phyloP scores from a whole-genome alignment of 805 yeast species.

The Metschnikowia baotianmanensis region DNA sequence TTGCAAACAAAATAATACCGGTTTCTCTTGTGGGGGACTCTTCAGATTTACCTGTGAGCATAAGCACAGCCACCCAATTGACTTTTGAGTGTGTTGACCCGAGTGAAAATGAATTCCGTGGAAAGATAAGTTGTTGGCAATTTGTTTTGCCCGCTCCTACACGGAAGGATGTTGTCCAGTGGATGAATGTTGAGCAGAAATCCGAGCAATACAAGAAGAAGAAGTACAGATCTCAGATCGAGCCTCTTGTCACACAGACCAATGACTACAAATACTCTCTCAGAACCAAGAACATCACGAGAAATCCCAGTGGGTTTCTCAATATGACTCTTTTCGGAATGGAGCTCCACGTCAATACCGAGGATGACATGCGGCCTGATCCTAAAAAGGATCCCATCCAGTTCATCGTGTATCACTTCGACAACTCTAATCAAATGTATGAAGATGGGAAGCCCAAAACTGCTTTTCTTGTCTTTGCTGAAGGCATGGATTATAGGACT shows the following conservation, averaged over 20 bases:
- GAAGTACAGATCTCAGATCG: conserved; percentile 49
- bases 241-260: conserved; percentile 42
- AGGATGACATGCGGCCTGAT: conserved; percentile 54
- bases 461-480: conserved; percentile 7
- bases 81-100: conserved; percentile 2
- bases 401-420: conserved; percentile 63
- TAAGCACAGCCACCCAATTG: background rate
- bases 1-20: conserved; percentile 63
- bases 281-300: conserved; percentile 27
- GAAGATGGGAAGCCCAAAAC: conserved; percentile 8
- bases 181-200: conserved; percentile 26
- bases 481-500: conserved; percentile 2
- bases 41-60: background rate
- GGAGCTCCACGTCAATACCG: conserved; percentile 65
- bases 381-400: conserved; percentile 59
- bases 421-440: conserved; percentile 33
- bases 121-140: conserved; percentile 36
- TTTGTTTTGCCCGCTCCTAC: conserved; percentile 51
- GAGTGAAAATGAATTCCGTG: background rate
- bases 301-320: conserved; percentile 40
- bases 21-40: conserved; percentile 28
- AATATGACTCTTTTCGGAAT: conserved; percentile 56
- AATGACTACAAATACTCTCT: conserved; percentile 40
- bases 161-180: conserved; percentile 32
- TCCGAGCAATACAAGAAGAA: conserved; percentile 13